Percentiles rank a stretch among this genome's conserved stretches.
Evolutionary conservation across 305 asterid genomes (phyloP).

Genomic region (Euphrasia arctica): DNA sequence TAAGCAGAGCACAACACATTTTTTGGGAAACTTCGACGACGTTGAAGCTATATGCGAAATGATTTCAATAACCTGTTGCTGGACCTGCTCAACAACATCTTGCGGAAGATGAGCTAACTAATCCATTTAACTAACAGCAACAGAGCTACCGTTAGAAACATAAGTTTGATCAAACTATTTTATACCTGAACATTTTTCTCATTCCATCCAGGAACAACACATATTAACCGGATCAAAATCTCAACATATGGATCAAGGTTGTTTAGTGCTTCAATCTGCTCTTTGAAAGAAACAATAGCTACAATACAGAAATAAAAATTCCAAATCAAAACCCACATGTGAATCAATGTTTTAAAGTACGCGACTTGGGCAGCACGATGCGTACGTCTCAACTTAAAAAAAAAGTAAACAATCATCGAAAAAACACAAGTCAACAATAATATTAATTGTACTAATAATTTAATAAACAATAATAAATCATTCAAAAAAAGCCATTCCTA

Average conservation of each 20-base stretch:
- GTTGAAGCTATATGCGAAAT: slow-evolving; percentile 75
- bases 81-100: slow-evolving; percentile 66
- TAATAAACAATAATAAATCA: too few relatives aligned
- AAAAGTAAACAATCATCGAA: too few relatives aligned
- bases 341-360: too few relatives aligned
- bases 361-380: too few relatives aligned
- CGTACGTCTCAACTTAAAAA: too few relatives aligned
- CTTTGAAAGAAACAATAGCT: slow-evolving; percentile 93
- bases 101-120: slow-evolving; percentile 22
- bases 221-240: slow-evolving; percentile 83
- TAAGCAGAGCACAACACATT: slow-evolving; percentile 90
- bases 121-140: slow-evolving; percentile 20
- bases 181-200: slow-evolving; percentile 99
- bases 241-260: slow-evolving; percentile 75
- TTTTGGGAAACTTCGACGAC: slow-evolving; percentile 87
- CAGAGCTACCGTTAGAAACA: slow-evolving; percentile 19
- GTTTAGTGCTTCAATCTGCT: slow-evolving; percentile 75
- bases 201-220: slow-evolving; percentile 95
- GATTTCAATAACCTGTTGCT: slow-evolving; percentile 86
- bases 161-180: slow-evolving; percentile 1
- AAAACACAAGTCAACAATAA: too few relatives aligned
- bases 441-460: too few relatives aligned
- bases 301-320: slow-evolving; percentile 38
- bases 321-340: slow-evolving; percentile 13
- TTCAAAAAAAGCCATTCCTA: too few relatives aligned